Evolutionary conservation across 2,329 filamentous ascomycete genomes (phyloP), one percentile per base, ranked within the genome.

Genomic region (Ambrosiella beaveri): DNA sequence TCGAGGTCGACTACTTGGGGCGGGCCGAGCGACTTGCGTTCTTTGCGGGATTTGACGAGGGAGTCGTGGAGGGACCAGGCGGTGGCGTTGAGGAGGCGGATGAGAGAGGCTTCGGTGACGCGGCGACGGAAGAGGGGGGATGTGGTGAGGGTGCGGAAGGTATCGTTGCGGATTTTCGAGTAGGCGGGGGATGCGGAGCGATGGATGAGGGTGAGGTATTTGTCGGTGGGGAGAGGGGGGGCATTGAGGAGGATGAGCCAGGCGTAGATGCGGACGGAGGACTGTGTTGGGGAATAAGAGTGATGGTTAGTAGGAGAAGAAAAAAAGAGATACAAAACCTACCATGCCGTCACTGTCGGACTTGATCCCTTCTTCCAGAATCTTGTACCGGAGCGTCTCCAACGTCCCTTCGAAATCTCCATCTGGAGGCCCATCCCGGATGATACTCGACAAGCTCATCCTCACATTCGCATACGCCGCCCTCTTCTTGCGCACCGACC

Each of bases 161-260:
- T 96, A 70, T 98, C 93, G 71, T 98, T 96, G 68, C 90, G 87
- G 67, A 98, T 98, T 73, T 98, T 98, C 65, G 88, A 82, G 72
- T 98, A 95, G 51, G 89, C 90, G 0, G 91, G 90, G 2, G 91
- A 97, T 27, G 91, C 86, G 62, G 93, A 91, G 62, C 93, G 88
- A 67, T 95, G 89, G 63, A 98, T 85, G 50, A 97, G 84, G 59
- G 81, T 79, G 63, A 97, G 85, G 69, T 98, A 98, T 61, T 85
- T 78, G 65, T 95, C 87, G 60, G 93, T 95, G 50, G 84, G 79
- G 62, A 96, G 75, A 49, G 95, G 82, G 6, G 88, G 84, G 38
- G 90, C 84, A 67, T 95, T 87, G 64, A 98, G 84, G 11, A 98
- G 80, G 64, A 95, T 87, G 45, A 97, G 79, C 93, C 93, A 98